A percentile compares a stretch with the other conserved stretches of the same genome.
Evolutionary conservation across 2,329 filamentous ascomycete species (phyloP).

Genomic region (Monilinia polystroma): DNA sequence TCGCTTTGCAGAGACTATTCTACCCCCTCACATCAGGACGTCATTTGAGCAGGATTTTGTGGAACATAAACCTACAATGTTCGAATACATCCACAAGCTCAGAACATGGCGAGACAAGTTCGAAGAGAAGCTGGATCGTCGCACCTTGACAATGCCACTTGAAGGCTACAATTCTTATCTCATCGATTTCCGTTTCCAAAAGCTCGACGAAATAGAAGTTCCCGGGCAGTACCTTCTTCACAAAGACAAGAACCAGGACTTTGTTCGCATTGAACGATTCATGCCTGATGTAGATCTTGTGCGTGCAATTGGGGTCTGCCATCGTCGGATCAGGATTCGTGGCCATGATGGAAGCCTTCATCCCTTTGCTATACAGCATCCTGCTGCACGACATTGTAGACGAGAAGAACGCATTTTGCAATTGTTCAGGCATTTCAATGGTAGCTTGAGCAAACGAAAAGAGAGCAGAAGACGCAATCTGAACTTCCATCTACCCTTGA

Average conservation of each 20-base stretch:
- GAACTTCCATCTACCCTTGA: slow-evolving; percentile 92
- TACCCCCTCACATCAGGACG: slow-evolving; percentile 91
- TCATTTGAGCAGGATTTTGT: slow-evolving; percentile 99
- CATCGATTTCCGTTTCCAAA: slow-evolving; percentile 95
- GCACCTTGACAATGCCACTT: slow-evolving; percentile 50
- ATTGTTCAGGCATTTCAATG: slow-evolving; percentile 96
- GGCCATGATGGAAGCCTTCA: slow-evolving; percentile 98
- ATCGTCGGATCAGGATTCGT: slow-evolving; percentile 90
- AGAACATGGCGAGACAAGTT: slow-evolving; percentile 97
- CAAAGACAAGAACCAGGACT: slow-evolving; percentile 98
- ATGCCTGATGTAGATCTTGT: slow-evolving; percentile 92
- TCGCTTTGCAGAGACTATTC: slow-evolving; percentile 91
- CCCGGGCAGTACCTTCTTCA: slow-evolving; percentile 96
- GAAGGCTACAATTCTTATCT: slow-evolving; percentile 87
- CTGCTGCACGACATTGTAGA: slow-evolving; percentile 85
- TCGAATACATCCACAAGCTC: slow-evolving; percentile 96
- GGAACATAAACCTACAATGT: slow-evolving; percentile 91
- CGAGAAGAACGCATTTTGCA: slow-evolving; percentile 94
- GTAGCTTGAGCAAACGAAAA: slow-evolving; percentile 86
- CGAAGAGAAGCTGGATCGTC: slow-evolving; percentile 91
- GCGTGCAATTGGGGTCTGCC: slow-evolving; percentile 84
- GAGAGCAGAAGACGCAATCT: slow-evolving; percentile 90
- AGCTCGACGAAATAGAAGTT: slow-evolving; percentile 97
- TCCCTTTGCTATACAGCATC: slow-evolving; percentile 93
- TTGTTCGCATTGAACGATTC: slow-evolving; percentile 96